Base-by-base conservation (phyloP, 371 early-diverging fungal genomes). In the Zancudomyces culisetae region DNA sequence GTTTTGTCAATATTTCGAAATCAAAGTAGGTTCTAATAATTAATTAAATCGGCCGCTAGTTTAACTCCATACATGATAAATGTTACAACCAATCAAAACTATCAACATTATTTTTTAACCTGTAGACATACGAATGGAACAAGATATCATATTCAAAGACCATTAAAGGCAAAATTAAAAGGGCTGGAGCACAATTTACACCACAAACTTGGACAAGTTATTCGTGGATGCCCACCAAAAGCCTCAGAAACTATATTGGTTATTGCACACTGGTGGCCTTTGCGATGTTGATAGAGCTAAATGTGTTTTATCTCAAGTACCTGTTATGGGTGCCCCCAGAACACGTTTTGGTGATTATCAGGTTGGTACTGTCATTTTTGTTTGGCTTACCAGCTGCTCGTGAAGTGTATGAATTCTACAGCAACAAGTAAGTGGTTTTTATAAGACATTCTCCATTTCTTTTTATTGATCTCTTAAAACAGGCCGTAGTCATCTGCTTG, bases 81-180 rank as follows among this genome's bases (percentile, higher is more conserved):
- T n/a, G n/a, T n/a, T n/a, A n/a, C n/a, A n/a, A n/a, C n/a, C n/a
- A n/a, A n/a, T n/a, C n/a, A n/a, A n/a, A n/a, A n/a, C n/a, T n/a
- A n/a, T n/a, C n/a, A n/a, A n/a, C n/a, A n/a, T n/a, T n/a, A n/a
- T n/a, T n/a, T n/a, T n/a, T n/a, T n/a, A n/a, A n/a, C n/a, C n/a
- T n/a, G n/a, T n/a, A n/a, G n/a, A 81, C 81, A 49, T 95, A 95
- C 62, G 83, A 87, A 4, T 95, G 93, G 91, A 81, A 85, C 59
- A 86, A 90, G 8, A 73, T 92, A 56, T 74, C 75, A 49, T 77
- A 89, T 46, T 90, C 92, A 64, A 81, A 77, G 20, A 72, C 84
- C 12, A 61, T 81, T 51, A 70, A 78, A 41, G 93, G 91, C 15
- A 93, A 89, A 70, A 66, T 92, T 3, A 83, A 80, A 53, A 73